Percentiles rank a stretch among this genome's conserved stretches.
Conservation (phyloP, 2,329 filamentous ascomycete genomes). For the Aphanocladium album region DNA sequence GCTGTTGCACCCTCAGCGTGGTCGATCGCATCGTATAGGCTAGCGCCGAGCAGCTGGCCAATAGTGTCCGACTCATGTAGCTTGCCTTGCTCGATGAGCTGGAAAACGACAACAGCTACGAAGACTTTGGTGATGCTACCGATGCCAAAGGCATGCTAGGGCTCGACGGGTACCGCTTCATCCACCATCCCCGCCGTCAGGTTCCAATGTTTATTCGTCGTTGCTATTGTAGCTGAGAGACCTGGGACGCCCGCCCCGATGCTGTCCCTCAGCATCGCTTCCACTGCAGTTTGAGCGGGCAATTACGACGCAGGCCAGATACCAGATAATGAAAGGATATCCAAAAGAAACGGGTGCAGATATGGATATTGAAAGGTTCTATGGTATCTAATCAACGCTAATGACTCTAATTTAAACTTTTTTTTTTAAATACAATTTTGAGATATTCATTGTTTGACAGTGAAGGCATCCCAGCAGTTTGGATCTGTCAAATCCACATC, state of each 20-base stretch:
- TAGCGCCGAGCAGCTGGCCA: slow-evolving; percentile 1
- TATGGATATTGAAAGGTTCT: slow-evolving; percentile 14
- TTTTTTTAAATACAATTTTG: neutral
- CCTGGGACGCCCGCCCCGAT: neutral
- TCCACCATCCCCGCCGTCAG: slow-evolving; percentile 6
- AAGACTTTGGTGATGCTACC: slow-evolving; percentile 19
- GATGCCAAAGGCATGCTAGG: slow-evolving; percentile 14
- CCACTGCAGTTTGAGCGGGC: too few species aligned
- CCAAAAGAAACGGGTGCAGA: slow-evolving; percentile 13
- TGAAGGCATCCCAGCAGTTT: slow-evolving; percentile 23
- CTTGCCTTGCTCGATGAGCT: slow-evolving; percentile 16
- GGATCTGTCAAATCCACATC: slow-evolving; percentile 21
- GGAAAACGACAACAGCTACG: slow-evolving; percentile 13
- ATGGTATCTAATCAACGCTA: neutral
- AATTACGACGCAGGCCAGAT: too few species aligned
- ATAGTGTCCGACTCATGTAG: slow-evolving; percentile 12
- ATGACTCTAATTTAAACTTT: too few species aligned
- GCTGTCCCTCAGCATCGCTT: neutral
- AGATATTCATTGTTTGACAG: slow-evolving; percentile 1
- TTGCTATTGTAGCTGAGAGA: slow-evolving; percentile 11
- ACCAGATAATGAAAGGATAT: neutral
- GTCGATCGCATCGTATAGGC: slow-evolving; percentile 11
- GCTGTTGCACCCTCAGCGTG: slow-evolving; percentile 11
- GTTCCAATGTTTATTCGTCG: slow-evolving; percentile 1
- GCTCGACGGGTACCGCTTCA: neutral